Evolutionary conservation across 495 filamentous ascomycete species (phyloP).

Genomic region (Lepraria neglecta): DNA sequence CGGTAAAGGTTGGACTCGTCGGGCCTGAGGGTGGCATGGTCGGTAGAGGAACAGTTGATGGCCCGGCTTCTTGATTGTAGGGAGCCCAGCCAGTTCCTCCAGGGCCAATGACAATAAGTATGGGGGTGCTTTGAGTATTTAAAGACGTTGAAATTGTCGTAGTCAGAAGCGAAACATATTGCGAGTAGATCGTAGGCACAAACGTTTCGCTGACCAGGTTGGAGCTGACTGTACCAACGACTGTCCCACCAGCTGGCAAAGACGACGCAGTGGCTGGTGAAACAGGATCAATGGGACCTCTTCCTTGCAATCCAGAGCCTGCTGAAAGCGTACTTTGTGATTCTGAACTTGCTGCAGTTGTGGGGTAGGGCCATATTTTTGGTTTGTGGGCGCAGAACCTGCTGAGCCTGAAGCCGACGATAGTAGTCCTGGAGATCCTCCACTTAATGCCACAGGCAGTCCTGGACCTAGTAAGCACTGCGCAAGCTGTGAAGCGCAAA

Average conservation of each 20-base stretch:
- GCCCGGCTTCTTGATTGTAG: not conserved
- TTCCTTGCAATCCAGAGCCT: no score
- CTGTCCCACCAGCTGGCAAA: constrained; percentile 9
- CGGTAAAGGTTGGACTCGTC: not conserved
- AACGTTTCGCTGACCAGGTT: constrained; percentile 8
- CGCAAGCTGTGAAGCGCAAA: no score
- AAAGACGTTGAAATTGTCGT: constrained; percentile 5
- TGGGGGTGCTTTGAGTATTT: not conserved
- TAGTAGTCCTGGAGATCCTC: no score
- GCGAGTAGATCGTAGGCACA: constrained; percentile 2
- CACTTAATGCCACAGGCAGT: no score
- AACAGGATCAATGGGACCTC: not conserved
- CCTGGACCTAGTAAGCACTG: no score
- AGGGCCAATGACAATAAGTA: constrained; percentile 11
- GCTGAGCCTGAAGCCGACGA: no score
- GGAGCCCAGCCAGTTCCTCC: constrained; percentile 14
- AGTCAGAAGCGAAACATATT: not conserved
- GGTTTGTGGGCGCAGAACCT: no score
- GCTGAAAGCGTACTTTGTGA: no score
- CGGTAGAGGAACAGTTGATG: not conserved
- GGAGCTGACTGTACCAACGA: constrained; percentile 10
- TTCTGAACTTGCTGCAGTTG: no score
- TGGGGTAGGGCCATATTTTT: no score
- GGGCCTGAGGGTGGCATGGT: not conserved
- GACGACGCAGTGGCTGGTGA: not conserved